phyloP scores from a whole-genome alignment of 331 rosid genomes.

The Acacia concinna region DNA sequence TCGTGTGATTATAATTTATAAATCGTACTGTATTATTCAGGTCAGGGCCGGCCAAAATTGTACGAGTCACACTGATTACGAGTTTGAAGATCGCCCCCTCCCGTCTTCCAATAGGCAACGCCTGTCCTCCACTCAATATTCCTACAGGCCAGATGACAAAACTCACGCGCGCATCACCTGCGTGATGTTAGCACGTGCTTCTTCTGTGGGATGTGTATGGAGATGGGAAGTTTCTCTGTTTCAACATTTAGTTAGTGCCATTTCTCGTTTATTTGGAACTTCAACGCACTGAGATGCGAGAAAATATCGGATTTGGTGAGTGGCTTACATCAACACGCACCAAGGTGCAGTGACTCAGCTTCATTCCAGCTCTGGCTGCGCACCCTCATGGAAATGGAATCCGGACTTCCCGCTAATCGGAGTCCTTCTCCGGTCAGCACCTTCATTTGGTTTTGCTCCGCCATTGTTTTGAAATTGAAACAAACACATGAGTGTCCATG shows the following conservation, averaged over 20 bases:
- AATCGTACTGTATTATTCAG: background rate
- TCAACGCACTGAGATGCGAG: background rate
- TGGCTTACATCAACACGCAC: background rate
- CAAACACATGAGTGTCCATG: background rate
- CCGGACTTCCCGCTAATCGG: slow-evolving; percentile 35
- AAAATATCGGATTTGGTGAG: background rate
- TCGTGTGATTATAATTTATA: no score
- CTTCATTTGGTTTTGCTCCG: background rate
- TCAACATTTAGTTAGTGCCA: background rate
- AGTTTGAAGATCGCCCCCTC: background rate
- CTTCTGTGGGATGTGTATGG: background rate
- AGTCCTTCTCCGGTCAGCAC: slow-evolving; percentile 22
- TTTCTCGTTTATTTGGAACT: background rate
- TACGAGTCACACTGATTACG: no score
- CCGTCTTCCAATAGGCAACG: background rate
- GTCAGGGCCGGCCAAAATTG: background rate
- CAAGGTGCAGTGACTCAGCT: background rate
- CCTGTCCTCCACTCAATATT: background rate
- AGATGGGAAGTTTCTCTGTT: background rate
- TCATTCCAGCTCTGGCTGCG: background rate
- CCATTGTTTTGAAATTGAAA: background rate
- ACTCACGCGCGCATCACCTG: slow-evolving; percentile 1
- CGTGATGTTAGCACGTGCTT: background rate
- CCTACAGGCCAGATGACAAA: background rate
- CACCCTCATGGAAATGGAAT: slow-evolving; percentile 45